phyloP scores from a whole-genome alignment of 23 red algal species.

The Gracilaria domingensis region DNA sequence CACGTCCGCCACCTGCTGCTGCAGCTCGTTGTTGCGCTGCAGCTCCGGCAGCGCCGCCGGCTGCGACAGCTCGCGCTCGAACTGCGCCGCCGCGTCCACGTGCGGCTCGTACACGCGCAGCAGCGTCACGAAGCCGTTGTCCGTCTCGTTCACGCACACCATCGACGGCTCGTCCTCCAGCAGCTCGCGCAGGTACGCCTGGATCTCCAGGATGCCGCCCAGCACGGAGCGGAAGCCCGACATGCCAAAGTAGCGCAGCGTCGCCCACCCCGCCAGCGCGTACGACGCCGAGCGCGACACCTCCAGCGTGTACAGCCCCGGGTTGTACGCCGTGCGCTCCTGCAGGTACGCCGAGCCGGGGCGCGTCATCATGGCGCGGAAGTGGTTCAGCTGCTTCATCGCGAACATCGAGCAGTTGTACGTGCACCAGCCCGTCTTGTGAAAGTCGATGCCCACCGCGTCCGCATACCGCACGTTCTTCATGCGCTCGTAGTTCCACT shows the following conservation, averaged over 20 bases:
- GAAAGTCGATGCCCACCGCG: conserved; percentile 61
- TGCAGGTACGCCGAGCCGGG: conserved; percentile 42
- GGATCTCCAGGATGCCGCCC: conserved; percentile 43
- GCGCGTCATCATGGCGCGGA: conserved; percentile 32
- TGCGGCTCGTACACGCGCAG: conserved; percentile 47
- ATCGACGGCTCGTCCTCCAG: conserved; percentile 20
- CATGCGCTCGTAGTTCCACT: conserved; percentile 47
- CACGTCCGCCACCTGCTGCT: conserved; percentile 47
- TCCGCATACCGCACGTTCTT: conserved; percentile 39
- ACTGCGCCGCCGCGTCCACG: conserved; percentile 44
- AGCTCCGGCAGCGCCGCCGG: not conserved
- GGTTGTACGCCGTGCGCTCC: conserved; percentile 66
- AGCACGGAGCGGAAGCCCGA: conserved; percentile 53
- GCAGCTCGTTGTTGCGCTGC: conserved; percentile 31
- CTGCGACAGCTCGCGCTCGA: conserved; percentile 25
- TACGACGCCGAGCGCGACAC: conserved; percentile 50
- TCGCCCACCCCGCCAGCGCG: conserved; percentile 65
- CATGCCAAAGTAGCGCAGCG: conserved; percentile 54
- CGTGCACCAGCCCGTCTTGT: conserved; percentile 64
- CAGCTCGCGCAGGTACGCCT: conserved; percentile 17
- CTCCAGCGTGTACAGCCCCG: conserved; percentile 58
- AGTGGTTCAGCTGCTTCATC: conserved; percentile 44
- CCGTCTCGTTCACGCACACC: conserved; percentile 45
- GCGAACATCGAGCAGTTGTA: conserved; percentile 60
- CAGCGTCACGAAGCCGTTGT: conserved; percentile 50